A percentile compares a stretch with the other conserved stretches of the same genome.
Evolutionary conservation across 345 rosid species (phyloP).

Genomic region (Salix arbutifolia): DNA sequence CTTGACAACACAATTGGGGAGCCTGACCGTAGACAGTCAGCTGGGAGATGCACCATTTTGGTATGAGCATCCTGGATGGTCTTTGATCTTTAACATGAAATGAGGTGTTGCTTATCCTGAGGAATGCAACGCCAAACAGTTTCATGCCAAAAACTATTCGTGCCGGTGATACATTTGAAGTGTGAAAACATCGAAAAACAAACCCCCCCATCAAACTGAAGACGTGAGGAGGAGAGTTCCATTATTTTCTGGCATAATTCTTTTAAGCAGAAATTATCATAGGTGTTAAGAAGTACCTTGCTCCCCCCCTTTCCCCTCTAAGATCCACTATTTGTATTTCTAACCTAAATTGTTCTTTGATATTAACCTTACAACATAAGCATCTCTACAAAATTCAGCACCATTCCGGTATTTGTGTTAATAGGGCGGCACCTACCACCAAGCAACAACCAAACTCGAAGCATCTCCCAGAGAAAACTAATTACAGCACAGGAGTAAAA

Average conservation of each 20-base stretch:
- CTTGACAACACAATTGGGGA: no score
- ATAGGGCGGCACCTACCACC: background rate
- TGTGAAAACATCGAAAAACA: background rate
- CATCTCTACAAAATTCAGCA: conserved; percentile 32
- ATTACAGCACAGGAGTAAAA: background rate
- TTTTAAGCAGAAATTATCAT: background rate
- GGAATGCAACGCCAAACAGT: background rate
- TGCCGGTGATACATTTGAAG: background rate
- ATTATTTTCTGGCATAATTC: background rate
- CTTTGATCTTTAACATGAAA: background rate
- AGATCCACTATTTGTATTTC: background rate
- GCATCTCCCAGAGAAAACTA: background rate
- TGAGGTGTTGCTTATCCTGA: background rate
- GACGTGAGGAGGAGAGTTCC: background rate
- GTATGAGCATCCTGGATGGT: background rate
- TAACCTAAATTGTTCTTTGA: background rate
- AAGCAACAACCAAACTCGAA: background rate
- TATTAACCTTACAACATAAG: conserved; percentile 3
- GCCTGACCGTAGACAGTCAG: no score
- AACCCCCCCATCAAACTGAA: background rate
- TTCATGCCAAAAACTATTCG: background rate
- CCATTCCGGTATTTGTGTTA: conserved; percentile 9
- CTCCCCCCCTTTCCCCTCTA: background rate
- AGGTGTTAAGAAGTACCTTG: background rate
- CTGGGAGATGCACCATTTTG: background rate